A percentile compares a stretch with the other conserved stretches of the same genome.
Conservation (phyloP, 805 yeast species). For the Metschnikowia picachoensis region DNA sequence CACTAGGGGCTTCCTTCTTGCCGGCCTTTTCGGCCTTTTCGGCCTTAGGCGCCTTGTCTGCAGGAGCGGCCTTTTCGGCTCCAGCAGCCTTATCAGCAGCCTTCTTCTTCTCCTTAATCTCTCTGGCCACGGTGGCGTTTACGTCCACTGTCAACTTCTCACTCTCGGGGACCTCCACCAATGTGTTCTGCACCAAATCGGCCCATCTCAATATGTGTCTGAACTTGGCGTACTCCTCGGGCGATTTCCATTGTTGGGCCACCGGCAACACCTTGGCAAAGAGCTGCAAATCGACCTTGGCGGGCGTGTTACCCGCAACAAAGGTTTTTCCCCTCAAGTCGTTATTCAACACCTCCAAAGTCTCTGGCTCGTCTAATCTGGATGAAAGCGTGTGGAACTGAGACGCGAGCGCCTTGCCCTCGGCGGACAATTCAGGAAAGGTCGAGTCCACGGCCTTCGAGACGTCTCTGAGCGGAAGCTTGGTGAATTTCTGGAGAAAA, state of each 20-base stretch:
- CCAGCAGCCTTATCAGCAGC: slow-evolving; percentile 29
- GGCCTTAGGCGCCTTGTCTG: slow-evolving; percentile 3
- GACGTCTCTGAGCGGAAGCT: slow-evolving; percentile 29
- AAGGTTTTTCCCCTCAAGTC: slow-evolving; percentile 67
- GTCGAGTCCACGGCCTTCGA: slow-evolving; percentile 15
- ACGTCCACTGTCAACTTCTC: slow-evolving; percentile 54
- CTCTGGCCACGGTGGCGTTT: slow-evolving; percentile 68
- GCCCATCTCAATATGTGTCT: slow-evolving; percentile 94
- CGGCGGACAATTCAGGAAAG: slow-evolving; percentile 33
- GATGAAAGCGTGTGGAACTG: slow-evolving; percentile 78
- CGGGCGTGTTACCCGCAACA: slow-evolving; percentile 61
- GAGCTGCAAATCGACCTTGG: slow-evolving; percentile 67
- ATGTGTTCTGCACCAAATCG: slow-evolving; percentile 74
- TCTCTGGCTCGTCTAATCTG: slow-evolving; percentile 48
- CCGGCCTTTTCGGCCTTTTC: slow-evolving; percentile 9
- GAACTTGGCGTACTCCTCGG: slow-evolving; percentile 52
- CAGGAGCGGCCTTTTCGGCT: slow-evolving; percentile 35
- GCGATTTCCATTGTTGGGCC: slow-evolving; percentile 51
- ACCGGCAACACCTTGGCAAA: slow-evolving; percentile 64
- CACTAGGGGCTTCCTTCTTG: slow-evolving; percentile 24
- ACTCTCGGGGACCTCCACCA: slow-evolving; percentile 51
- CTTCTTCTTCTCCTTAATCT: slow-evolving; percentile 60
- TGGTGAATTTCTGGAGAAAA: slow-evolving; percentile 25
- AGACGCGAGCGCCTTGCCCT: slow-evolving; percentile 66
- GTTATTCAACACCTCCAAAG: slow-evolving; percentile 53